phyloP scores from a whole-genome alignment of 2,329 filamentous ascomycete genomes.

The Drechslerella stenobrocha region DNA sequence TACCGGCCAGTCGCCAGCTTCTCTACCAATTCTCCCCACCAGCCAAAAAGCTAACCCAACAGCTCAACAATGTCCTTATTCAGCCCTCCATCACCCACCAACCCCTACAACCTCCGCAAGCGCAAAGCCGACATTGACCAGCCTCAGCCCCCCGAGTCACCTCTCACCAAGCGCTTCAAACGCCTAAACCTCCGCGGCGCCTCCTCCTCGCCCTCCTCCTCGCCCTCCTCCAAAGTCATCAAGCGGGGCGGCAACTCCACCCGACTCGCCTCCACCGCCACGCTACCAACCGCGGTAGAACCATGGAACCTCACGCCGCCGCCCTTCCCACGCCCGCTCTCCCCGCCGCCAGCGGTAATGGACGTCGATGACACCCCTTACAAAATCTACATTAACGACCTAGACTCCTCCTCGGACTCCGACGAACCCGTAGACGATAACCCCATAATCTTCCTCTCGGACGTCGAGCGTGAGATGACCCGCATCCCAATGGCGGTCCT shows the following conservation, averaged over 20 bases:
- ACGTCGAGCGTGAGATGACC: slow-evolving; percentile 79
- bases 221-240: slow-evolving; percentile 55
- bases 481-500: slow-evolving; percentile 67
- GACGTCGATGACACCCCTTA: slow-evolving; percentile 67
- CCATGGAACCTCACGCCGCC: slow-evolving; percentile 81
- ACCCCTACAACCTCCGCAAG: slow-evolving; percentile 42
- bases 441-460: slow-evolving; percentile 74
- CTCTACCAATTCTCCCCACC: no score
- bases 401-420: slow-evolving; percentile 78
- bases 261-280: slow-evolving; percentile 27
- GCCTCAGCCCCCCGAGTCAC: slow-evolving; percentile 47
- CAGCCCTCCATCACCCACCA: slow-evolving; percentile 20
- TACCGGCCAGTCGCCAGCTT: slow-evolving; percentile 50
- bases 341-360: slow-evolving; percentile 34
- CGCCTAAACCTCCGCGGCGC: slow-evolving; percentile 59
- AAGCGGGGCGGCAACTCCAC: slow-evolving; percentile 56
- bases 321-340: slow-evolving; percentile 29
- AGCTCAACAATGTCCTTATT: slow-evolving; percentile 32
- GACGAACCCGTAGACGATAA: slow-evolving; percentile 65
- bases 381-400: slow-evolving; percentile 79
- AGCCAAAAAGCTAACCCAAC: no score
- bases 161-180: slow-evolving; percentile 59
- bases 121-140: slow-evolving; percentile 46
- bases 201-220: slow-evolving; percentile 38
- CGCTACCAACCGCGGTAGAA: slow-evolving; percentile 59